Base-by-base conservation (phyloP, 805 yeast genomes). In the Metschnikowia cerradonensis region DNA sequence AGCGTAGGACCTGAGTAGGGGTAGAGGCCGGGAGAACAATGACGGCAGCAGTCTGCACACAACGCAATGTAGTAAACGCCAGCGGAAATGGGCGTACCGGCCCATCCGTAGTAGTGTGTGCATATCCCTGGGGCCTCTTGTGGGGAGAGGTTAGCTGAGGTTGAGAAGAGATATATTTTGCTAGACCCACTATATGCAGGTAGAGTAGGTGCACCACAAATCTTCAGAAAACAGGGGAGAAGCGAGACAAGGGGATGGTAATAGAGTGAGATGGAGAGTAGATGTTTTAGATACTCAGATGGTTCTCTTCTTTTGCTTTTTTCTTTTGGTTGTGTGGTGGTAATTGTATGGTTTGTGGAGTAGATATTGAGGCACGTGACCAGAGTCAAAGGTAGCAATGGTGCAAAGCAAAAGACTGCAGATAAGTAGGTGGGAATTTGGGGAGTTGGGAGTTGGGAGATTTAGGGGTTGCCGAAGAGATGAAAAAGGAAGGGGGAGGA, bases 131-230 rank as follows among this genome's bases (percentile, higher is more conserved):
- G 11, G 36, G 45, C 36, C 36, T 39, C 15, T 26, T 26, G 43
- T 26, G 38, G 37, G 37, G 13, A 5, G 36, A 14, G 7, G 19
- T 11, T 6, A 15, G 37, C 10, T 6, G 30, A n/a, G 3, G 38
- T 30, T 42, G 45, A 42, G 45, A 42, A 42, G 45, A 42, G 45
- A 42, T 34, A 31, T 30, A 31, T 30, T 22, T 42, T 33, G 38
- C 11, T 22, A 31, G n/a, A 10, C 20, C 33, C 33, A 19, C 15
- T 42, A 19, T 33, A 15, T 42, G 45, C 45, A 42, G 45, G 37
- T n/a, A n/a, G 11, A 8, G 0, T 1, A 26, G 1, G 10, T 26
- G 30, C 30, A 26, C 30, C 13, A 10, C 6, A 3, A 11, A 17
- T 13, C 37, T 33, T 33, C 10, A 3, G 8, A 6, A 33, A 14